Conservation (phyloP, 1,284 basidiomycete genomes). For the Pyrrhoderma lamaoense region DNA sequence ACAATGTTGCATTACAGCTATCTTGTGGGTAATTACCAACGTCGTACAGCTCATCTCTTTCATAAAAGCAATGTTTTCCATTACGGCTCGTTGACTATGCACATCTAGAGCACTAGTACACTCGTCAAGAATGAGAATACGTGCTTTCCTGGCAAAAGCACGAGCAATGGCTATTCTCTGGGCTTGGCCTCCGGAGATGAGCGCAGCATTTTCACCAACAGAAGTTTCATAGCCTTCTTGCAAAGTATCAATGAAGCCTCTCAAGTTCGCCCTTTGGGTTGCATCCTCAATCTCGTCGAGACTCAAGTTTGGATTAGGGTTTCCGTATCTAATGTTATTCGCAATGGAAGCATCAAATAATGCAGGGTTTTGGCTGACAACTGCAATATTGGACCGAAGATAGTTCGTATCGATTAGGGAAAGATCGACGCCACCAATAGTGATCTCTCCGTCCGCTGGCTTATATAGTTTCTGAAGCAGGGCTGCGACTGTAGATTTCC, state of each 20-base stretch:
- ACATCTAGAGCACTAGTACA: conserved; percentile 88
- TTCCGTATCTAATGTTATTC: conserved; percentile 86
- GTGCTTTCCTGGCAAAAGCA: conserved; percentile 65
- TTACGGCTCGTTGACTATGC: conserved; percentile 71
- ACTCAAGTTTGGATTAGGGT: conserved; percentile 33
- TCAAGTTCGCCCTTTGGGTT: conserved; percentile 69
- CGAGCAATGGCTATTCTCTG: conserved; percentile 91
- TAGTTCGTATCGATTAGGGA: conserved; percentile 55
- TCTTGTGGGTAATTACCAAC: conserved; percentile 90
- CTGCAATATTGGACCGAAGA: conserved; percentile 76
- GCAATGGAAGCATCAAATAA: conserved; percentile 81
- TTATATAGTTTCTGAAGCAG: conserved; percentile 85
- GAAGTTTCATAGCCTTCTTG: conserved; percentile 81
- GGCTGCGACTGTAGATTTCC: conserved; percentile 81
- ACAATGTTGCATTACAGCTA: conserved; percentile 87
- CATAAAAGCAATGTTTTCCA: conserved; percentile 60
- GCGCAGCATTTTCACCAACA: conserved; percentile 82
- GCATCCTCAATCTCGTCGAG: conserved; percentile 59
- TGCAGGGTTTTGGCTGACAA: conserved; percentile 81
- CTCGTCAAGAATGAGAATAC: conserved; percentile 88
- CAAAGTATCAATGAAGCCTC: conserved; percentile 80
- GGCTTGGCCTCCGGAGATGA: conserved; percentile 92
- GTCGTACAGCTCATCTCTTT: conserved; percentile 68
- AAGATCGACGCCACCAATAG: conserved; percentile 48
- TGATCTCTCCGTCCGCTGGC: conserved; percentile 58